Conservation (phyloP, 2,329 filamentous ascomycete genomes). For the Penicillium olsonii region DNA sequence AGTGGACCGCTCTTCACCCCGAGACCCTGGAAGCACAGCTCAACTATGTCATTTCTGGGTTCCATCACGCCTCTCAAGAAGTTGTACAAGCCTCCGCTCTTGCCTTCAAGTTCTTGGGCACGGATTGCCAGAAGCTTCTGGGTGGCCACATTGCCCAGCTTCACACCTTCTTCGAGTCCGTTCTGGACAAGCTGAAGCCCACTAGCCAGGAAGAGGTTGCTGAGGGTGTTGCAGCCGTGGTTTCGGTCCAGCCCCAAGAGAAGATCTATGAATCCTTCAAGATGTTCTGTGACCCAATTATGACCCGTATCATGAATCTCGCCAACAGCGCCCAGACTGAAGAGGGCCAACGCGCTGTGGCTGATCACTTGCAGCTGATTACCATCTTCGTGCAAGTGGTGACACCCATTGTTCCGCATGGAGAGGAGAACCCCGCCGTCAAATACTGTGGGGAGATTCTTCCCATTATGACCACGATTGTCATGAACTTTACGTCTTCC, state of each 20-base stretch:
- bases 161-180: slow-evolving; percentile 87
- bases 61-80: slow-evolving; percentile 84
- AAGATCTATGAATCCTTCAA: slow-evolving; percentile 86
- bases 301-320: slow-evolving; percentile 80
- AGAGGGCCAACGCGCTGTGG: slow-evolving; percentile 79
- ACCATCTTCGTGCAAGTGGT: slow-evolving; percentile 83
- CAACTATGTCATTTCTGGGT: slow-evolving; percentile 92
- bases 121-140: slow-evolving; percentile 85
- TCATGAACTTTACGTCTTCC: slow-evolving; percentile 84
- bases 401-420: slow-evolving; percentile 71
- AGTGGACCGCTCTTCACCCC: slow-evolving; percentile 94
- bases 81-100: slow-evolving; percentile 89
- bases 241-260: slow-evolving; percentile 78
- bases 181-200: slow-evolving; percentile 81
- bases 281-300: slow-evolving; percentile 87
- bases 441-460: slow-evolving; percentile 97
- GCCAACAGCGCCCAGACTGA: slow-evolving; percentile 84
- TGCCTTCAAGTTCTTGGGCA: slow-evolving; percentile 96
- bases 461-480: slow-evolving; percentile 79
- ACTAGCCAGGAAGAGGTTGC: slow-evolving; percentile 94
- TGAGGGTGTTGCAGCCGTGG: slow-evolving; percentile 88
- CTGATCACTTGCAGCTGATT: slow-evolving; percentile 90
- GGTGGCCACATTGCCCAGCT: slow-evolving; percentile 81
- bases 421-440: slow-evolving; percentile 82
- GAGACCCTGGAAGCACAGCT: slow-evolving; percentile 91